Evolutionary conservation across 2,329 filamentous ascomycete genomes (phyloP), one percentile per base, ranked within the genome.

Genomic region (Pseudopithomyces chartarum): DNA sequence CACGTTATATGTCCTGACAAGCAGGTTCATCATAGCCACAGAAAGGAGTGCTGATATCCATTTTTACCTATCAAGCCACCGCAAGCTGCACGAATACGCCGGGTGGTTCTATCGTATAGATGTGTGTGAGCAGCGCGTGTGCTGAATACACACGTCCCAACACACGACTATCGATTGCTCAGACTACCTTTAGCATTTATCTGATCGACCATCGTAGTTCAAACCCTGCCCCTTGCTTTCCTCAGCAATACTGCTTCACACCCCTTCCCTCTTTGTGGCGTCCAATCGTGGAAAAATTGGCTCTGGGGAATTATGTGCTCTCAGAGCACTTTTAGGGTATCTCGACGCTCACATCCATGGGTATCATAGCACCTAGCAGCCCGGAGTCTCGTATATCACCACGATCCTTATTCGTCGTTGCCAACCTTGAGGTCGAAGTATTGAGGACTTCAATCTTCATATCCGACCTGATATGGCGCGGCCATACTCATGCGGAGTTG

Each of bases 401-500:
- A 7, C 11, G 10, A 7, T 15, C n/a, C 13, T 10, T 13, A 36
- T 36, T 36, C 11, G 5, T n/a, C 34, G 34, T 36, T n/a, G 34
- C 33, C 6, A 38, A n/a, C n/a, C n/a, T n/a, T n/a, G n/a, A 19
- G 15, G n/a, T 17, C 19, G n/a, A n/a, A n/a, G n/a, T n/a, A 10
- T 13, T 29, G 7, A 12, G 5, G n/a, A 15, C 13, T 22, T 66
- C 56, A 73, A 43, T 76, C 73, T 23, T 74, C 72, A 26, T 67
- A 65, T 11, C 32, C 45, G 13, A 74, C 68, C 49, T 76, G 73
- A 52, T 78, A 74, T 36, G 75, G 76, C 38, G 82, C 82, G 59
- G 87, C 87, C 85, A 90, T 88, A 73, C 87, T 90, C 84, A 88
- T 90, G 73, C 88, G 83, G 77, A 91, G 74, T 70, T 90, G 87